Conservation (phyloP, 2,329 filamentous ascomycete species). For the Sarocladiaceae sp. region DNA sequence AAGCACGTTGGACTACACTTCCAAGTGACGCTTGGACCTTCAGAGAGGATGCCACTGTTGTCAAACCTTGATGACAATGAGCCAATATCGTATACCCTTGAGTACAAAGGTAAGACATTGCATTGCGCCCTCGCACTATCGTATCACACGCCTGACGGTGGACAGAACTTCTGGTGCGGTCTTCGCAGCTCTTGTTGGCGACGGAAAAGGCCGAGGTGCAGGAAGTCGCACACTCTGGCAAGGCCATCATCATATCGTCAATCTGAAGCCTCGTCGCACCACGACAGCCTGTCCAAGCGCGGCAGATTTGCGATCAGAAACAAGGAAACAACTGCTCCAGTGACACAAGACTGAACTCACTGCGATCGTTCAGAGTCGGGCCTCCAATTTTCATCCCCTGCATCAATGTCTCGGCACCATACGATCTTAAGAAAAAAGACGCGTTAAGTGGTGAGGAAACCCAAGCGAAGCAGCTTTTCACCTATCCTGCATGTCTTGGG, state of each 20-base stretch:
- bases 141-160: slow-evolving; percentile 3
- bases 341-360: neutral
- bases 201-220: slow-evolving; percentile 62
- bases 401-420: neutral
- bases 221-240: slow-evolving; percentile 56
- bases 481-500: slow-evolving; percentile 8
- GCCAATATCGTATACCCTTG: slow-evolving; percentile 65
- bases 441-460: slow-evolving; percentile 1
- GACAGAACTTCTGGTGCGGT: slow-evolving; percentile 64
- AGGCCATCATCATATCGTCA: slow-evolving; percentile 62
- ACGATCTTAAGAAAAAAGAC: neutral
- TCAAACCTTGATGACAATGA: slow-evolving; percentile 50
- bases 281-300: no score
- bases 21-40: slow-evolving; percentile 40
- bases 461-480: neutral
- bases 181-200: slow-evolving; percentile 57
- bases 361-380: neutral
- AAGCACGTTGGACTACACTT: slow-evolving; percentile 67
- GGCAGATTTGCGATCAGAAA: no score
- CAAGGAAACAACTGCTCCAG: neutral
- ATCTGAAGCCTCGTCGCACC: slow-evolving; percentile 10
- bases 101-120: slow-evolving; percentile 60
- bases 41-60: slow-evolving; percentile 48
- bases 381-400: neutral
- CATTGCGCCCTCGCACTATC: neutral